A percentile compares a stretch with the other conserved stretches of the same genome.
These are phyloP conservation scores for Zygosaccharomyces rouxii DNA, from an alignment of 805 yeast genomes.

Conservation along the genomic window DNA sequence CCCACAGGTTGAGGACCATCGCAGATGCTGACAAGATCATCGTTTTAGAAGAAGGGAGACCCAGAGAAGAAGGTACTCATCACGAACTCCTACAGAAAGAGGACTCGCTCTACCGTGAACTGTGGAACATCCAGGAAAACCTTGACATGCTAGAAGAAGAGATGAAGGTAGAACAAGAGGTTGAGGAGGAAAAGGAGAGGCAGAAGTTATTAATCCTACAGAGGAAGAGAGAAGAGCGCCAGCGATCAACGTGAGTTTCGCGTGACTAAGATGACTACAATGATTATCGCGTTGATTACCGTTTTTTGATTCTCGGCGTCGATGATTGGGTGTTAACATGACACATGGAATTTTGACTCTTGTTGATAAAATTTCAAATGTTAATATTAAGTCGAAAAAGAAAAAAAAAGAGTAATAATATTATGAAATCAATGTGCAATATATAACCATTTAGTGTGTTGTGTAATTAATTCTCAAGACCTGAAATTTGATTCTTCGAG, in stretches of 20 bases:
- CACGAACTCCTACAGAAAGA: constrained; percentile 48
- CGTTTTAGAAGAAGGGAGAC: constrained; percentile 72
- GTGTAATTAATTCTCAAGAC: not conserved
- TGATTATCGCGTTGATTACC: not conserved
- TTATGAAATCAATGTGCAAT: not conserved
- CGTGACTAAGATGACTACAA: not conserved
- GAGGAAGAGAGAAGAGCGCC: not conserved
- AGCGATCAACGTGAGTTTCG: not conserved
- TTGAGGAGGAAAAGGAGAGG: constrained; percentile 4
- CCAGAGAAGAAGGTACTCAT: constrained; percentile 88
- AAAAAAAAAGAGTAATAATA: not conserved
- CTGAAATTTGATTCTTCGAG: not conserved
- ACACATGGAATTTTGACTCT: constrained; percentile 8
- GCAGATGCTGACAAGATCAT: constrained; percentile 93
- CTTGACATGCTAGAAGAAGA: constrained; percentile 47
- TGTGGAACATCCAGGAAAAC: constrained; percentile 92
- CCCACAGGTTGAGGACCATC: constrained; percentile 88
- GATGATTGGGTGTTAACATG: constrained; percentile 7
- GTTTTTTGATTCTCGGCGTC: not conserved
- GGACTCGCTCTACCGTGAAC: constrained; percentile 63
- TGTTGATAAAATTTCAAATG: constrained; percentile 2
- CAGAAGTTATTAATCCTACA: not conserved
- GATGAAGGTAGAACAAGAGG: constrained; percentile 26
- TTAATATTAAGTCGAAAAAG: not conserved
- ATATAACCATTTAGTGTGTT: not conserved